Conservation (phyloP, 2,329 filamentous ascomycete genomes). For the Dactylellina leptospora region DNA sequence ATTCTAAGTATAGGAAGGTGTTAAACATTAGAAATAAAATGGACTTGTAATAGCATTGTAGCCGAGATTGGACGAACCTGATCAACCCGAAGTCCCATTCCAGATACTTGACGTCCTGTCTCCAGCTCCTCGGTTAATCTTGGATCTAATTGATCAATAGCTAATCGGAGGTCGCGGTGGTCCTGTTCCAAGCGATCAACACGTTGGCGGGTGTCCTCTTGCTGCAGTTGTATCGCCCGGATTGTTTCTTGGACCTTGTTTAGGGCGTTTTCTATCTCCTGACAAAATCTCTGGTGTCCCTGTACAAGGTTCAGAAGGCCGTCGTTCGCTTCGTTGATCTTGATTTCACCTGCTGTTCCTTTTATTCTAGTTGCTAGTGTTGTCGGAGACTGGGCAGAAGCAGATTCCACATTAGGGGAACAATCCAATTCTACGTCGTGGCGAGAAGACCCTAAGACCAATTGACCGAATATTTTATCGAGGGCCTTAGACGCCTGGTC, state of each 20-base stretch:
- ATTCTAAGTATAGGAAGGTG: slow-evolving; percentile 2
- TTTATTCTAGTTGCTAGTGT: neutral
- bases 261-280: too few species aligned
- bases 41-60: too few species aligned
- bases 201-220: neutral
- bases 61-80: slow-evolving; percentile 22
- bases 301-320: neutral
- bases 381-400: neutral
- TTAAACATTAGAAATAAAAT: too few species aligned
- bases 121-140: neutral
- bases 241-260: neutral
- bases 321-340: slow-evolving; percentile 10
- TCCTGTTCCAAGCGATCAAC: slow-evolving; percentile 3
- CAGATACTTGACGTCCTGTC: neutral
- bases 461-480: neutral
- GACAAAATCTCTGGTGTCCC: too few species aligned
- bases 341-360: neutral
- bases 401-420: too few species aligned
- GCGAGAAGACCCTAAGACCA: too few species aligned
- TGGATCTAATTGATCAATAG: neutral
- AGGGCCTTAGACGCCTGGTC: neutral
- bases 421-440: too few species aligned
- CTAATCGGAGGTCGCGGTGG: neutral
- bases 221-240: neutral
- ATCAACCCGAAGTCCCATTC: neutral